A percentile compares a stretch with the other conserved stretches of the same genome.
These are phyloP conservation scores for Phytophthora boehmeriae DNA, from an alignment of 352 stramenopile genomes.

Conservation along the genomic window DNA sequence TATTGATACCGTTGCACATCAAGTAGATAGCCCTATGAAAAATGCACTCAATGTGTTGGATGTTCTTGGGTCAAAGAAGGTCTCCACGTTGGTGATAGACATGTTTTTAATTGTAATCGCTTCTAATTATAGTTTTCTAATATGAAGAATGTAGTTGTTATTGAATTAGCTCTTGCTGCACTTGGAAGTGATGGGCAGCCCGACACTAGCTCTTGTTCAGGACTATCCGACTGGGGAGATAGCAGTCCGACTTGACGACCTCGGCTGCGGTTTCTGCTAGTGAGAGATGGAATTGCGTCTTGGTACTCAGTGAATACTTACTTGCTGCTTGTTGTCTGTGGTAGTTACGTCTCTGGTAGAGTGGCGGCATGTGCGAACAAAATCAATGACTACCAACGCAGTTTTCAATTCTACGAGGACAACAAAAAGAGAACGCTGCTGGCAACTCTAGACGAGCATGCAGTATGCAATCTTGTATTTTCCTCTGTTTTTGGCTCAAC, in stretches of 20 bases:
- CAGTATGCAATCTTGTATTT: constrained; percentile 34
- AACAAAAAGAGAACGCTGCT: constrained; percentile 61
- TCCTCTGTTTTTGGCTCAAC: neutral
- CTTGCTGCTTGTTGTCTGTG: constrained; percentile 8
- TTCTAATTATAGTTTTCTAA: no score
- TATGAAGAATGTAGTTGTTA: no score
- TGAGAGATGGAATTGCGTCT: constrained; percentile 25
- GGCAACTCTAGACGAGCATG: constrained; percentile 71
- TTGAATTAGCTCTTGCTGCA: no score
- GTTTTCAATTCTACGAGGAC: constrained; percentile 76
- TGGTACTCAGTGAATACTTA: neutral
- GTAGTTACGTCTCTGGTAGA: constrained; percentile 64
- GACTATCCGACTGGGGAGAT: constrained; percentile 55
- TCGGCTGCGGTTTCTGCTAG: constrained; percentile 78
- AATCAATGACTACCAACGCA: constrained; percentile 66
- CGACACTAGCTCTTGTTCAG: constrained; percentile 11
- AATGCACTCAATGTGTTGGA: no score
- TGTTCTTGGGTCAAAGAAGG: no score
- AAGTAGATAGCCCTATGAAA: no score
- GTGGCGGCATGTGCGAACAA: constrained; percentile 77
- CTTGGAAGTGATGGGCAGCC: constrained; percentile 8
- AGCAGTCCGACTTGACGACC: constrained; percentile 59
- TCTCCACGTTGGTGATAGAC: no score
- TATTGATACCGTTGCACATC: no score
- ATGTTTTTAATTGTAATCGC: no score